Evolutionary conservation across 352 stramenopile species (phyloP).

Genomic region (Phytophthora quininea): DNA sequence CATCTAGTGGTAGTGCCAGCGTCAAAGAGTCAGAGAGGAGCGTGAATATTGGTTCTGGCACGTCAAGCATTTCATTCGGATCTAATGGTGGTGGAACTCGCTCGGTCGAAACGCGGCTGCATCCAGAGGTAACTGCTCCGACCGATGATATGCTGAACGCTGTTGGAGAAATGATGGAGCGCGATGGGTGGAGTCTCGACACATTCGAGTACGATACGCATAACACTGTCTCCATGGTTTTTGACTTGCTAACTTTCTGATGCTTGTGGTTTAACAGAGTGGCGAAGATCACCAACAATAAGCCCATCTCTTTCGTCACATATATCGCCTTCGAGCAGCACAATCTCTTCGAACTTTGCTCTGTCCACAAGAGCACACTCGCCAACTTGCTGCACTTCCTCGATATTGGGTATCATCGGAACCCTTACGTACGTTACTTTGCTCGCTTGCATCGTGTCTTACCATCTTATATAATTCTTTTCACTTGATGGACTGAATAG

Average conservation of each 20-base stretch:
- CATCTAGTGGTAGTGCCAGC: slow-evolving; percentile 10
- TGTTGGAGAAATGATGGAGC: slow-evolving; percentile 73
- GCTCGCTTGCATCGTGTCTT: slow-evolving; percentile 1
- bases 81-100: slow-evolving; percentile 20
- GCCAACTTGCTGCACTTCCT: slow-evolving; percentile 83
- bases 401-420: slow-evolving; percentile 81
- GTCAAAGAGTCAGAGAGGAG: slow-evolving; percentile 28
- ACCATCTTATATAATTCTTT: background rate
- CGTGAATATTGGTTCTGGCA: slow-evolving; percentile 22
- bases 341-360: slow-evolving; percentile 78
- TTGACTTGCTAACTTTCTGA: slow-evolving; percentile 1
- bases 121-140: slow-evolving; percentile 63
- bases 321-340: slow-evolving; percentile 87
- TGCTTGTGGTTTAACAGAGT: slow-evolving; percentile 41
- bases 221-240: background rate
- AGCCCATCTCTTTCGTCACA: slow-evolving; percentile 82
- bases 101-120: slow-evolving; percentile 54
- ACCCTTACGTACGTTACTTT: slow-evolving; percentile 68
- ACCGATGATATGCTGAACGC: slow-evolving; percentile 70
- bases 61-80: slow-evolving; percentile 19
- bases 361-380: slow-evolving; percentile 77
- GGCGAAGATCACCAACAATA: slow-evolving; percentile 64
- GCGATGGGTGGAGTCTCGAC: slow-evolving; percentile 78
- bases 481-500: slow-evolving; percentile 40
- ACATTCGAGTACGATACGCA: slow-evolving; percentile 58